Conservation (phyloP, 2,329 filamentous ascomycete species). For the Exophiala sp. region DNA sequence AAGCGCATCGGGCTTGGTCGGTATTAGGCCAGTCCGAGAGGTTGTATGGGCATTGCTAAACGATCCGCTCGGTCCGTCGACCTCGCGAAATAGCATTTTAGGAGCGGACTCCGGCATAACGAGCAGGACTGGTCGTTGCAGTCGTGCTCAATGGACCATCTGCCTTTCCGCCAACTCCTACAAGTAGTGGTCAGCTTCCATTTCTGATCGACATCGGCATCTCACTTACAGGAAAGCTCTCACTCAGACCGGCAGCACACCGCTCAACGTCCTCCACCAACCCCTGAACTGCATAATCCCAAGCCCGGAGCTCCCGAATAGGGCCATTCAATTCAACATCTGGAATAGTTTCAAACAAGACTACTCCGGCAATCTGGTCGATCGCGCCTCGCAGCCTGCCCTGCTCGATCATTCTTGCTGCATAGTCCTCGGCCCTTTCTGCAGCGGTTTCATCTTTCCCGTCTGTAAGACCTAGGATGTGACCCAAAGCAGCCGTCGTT, state of each 20-base stretch:
- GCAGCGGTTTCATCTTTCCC: constrained; percentile 43
- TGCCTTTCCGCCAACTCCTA: constrained; percentile 20
- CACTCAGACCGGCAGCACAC: constrained; percentile 72
- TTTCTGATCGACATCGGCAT: background rate
- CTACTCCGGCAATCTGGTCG: constrained; percentile 83
- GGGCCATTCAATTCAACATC: constrained; percentile 59
- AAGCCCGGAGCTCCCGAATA: constrained; percentile 69
- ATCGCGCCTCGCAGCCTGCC: constrained; percentile 80
- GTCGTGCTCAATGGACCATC: constrained; percentile 19
- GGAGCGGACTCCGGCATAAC: too few species aligned
- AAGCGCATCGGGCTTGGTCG: too few species aligned
- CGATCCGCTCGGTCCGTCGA: too few species aligned
- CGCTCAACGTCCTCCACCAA: constrained; percentile 85
- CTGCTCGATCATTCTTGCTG: constrained; percentile 93
- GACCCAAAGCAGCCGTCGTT: constrained; percentile 65
- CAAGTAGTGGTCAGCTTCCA: constrained; percentile 5
- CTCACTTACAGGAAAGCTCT: constrained; percentile 64
- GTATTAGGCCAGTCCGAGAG: too few species aligned
- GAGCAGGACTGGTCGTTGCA: background rate
- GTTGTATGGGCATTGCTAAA: too few species aligned
- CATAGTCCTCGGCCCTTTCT: constrained; percentile 82
- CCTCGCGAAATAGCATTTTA: too few species aligned
- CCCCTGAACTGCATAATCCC: constrained; percentile 83
- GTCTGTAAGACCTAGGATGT: constrained; percentile 65
- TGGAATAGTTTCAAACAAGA: constrained; percentile 75